These are phyloP conservation scores for Candida taoyuanica DNA, from an alignment of 805 yeast species.

Conservation along the genomic window DNA sequence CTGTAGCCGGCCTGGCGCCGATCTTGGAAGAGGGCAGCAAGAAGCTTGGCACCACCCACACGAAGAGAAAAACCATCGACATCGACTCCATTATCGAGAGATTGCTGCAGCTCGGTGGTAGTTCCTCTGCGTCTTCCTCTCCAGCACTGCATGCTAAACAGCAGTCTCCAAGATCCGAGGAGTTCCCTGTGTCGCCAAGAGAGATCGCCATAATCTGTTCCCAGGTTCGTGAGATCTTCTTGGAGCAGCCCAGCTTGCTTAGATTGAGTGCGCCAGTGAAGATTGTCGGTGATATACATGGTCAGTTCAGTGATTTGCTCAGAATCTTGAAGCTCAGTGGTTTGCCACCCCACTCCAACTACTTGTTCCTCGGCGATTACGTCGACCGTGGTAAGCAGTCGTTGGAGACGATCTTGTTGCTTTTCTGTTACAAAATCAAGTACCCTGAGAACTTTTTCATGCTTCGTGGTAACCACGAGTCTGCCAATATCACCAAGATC, in stretches of 20 bases:
- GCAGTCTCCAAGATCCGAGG: conserved; percentile 19
- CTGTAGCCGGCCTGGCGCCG: conserved; percentile 20
- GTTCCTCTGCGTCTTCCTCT: conserved; percentile 5
- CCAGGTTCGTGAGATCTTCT: conserved; percentile 80
- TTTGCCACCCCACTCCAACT: conserved; percentile 91
- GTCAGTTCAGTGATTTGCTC: conserved; percentile 88
- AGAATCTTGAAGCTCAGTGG: conserved; percentile 94
- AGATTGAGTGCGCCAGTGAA: conserved; percentile 79
- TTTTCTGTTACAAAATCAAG: conserved; percentile 90
- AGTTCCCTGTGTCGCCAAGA: conserved; percentile 23
- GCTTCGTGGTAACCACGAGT: conserved; percentile 93
- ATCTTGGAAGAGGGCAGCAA: conserved; percentile 20
- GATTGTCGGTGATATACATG: conserved; percentile 92
- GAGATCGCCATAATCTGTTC: conserved; percentile 85
- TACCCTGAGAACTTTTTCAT: conserved; percentile 95
- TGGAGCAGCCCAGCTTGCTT: conserved; percentile 83
- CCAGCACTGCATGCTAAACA: conserved; percentile 14
- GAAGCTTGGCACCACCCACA: conserved; percentile 3
- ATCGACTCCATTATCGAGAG: conserved; percentile 61
- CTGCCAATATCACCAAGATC: conserved; percentile 94
- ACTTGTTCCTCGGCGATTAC: conserved; percentile 90
- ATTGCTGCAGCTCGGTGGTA: conserved; percentile 32
- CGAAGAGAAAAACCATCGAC: conserved; percentile 33
- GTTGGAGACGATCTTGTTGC: conserved; percentile 80
- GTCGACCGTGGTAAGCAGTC: conserved; percentile 98